Conservation (phyloP, 108 stramenopile genomes). For the Nitzschia putrida region DNA sequence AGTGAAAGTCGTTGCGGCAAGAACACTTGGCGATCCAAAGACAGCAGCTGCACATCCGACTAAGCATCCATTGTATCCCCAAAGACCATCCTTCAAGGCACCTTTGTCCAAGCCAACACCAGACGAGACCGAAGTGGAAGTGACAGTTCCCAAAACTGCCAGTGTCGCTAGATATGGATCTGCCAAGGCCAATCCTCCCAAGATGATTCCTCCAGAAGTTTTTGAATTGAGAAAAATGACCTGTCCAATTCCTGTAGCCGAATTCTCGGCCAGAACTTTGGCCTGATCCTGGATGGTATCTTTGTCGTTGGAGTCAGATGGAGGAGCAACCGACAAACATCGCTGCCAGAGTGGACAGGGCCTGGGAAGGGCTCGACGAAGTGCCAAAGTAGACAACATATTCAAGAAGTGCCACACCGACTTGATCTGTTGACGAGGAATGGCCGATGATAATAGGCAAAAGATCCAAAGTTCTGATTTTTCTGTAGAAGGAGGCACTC, state of each 20-base stretch:
- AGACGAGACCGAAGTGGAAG: conserved; percentile 51
- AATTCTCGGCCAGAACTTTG: conserved; percentile 26
- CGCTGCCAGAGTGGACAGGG: no score
- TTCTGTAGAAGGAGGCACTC: no score
- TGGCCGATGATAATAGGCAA: no score
- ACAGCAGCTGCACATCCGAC: conserved; percentile 81
- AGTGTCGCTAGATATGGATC: conserved; percentile 67
- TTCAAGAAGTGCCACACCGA: no score
- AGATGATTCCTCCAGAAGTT: conserved; percentile 49
- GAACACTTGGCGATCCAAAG: conserved; percentile 47
- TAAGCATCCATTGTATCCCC: conserved; percentile 80
- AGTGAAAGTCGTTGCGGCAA: conserved; percentile 45
- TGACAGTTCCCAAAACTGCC: conserved; percentile 54
- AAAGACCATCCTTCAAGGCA: conserved; percentile 56
- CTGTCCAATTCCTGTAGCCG: conserved; percentile 64
- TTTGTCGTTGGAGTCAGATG: neutral
- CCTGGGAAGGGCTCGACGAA: no score
- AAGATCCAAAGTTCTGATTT: no score
- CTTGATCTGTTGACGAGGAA: no score
- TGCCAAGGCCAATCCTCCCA: conserved; percentile 60
- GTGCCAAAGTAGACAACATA: no score
- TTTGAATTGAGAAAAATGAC: conserved; percentile 77
- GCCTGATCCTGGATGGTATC: neutral
- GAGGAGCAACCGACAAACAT: no score
- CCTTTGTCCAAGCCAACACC: conserved; percentile 44